Evolutionary conservation across 805 yeast species (phyloP).

Genomic region (Isabelozyma heimii): DNA sequence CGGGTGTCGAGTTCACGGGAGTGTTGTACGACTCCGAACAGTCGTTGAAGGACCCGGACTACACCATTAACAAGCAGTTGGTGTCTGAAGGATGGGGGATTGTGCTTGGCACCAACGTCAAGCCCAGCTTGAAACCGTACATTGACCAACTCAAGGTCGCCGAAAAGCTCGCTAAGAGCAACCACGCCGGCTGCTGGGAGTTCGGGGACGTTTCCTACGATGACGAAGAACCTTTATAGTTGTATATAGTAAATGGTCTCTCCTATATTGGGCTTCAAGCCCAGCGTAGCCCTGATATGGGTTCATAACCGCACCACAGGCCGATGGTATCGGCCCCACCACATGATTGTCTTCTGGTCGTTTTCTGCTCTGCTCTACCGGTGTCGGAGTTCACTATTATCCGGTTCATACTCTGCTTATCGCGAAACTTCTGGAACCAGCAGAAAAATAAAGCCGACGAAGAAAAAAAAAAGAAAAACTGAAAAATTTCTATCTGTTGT

Average conservation of each 20-base stretch:
- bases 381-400: too few relatives aligned
- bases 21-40: constrained; percentile 56
- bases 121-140: constrained; percentile 33
- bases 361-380: too few relatives aligned
- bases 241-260: too few relatives aligned
- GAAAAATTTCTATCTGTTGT: background rate
- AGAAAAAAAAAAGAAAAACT: background rate
- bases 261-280: too few relatives aligned
- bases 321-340: too few relatives aligned
- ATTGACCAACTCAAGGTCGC: constrained; percentile 32
- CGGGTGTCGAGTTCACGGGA: constrained; percentile 46
- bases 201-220: constrained; percentile 69
- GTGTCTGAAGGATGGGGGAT: constrained; percentile 61
- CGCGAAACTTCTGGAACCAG: background rate
- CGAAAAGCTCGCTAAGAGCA: constrained; percentile 48
- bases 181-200: constrained; percentile 68
- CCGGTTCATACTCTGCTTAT: too few relatives aligned
- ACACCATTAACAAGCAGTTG: constrained; percentile 59
- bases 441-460: background rate
- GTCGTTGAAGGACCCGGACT: constrained; percentile 50
- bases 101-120: constrained; percentile 35
- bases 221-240: constrained; percentile 27
- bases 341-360: too few relatives aligned
- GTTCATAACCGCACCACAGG: too few relatives aligned
- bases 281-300: too few relatives aligned